Conservation (phyloP, 2,329 filamentous ascomycete species). For the Allantophomopsis cytisporea region DNA sequence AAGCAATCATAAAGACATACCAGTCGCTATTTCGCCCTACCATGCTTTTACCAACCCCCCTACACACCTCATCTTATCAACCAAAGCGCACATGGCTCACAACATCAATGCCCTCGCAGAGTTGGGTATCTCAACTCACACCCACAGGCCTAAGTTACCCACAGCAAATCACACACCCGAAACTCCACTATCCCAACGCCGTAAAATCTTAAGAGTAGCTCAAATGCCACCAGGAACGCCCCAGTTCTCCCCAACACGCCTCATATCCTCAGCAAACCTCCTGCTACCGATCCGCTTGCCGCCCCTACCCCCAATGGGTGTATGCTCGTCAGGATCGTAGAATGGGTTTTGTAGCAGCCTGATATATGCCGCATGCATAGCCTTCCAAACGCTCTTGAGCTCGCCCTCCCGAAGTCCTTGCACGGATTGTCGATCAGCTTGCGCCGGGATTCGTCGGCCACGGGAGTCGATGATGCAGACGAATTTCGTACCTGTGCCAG, state of each 20-base stretch:
- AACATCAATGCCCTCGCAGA: no score
- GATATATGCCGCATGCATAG: conserved; percentile 88
- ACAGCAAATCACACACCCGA: no score
- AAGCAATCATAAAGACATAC: no score
- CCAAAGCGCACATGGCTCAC: no score
- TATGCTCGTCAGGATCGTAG: conserved; percentile 77
- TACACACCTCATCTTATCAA: no score
- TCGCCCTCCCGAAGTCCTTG: conserved; percentile 74
- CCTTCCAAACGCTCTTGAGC: conserved; percentile 59
- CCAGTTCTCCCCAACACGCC: conserved; percentile 72
- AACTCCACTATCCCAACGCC: no score
- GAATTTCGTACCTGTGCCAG: conserved; percentile 56
- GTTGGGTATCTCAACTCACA: no score
- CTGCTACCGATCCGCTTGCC: conserved; percentile 68
- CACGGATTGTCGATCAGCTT: conserved; percentile 16
- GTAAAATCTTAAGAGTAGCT: no score
- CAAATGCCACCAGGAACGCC: conserved; percentile 34
- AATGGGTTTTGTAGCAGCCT: conserved; percentile 86
- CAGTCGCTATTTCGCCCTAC: no score
- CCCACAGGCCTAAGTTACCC: no score
- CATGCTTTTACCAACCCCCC: no score
- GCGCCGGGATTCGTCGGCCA: conserved; percentile 25
- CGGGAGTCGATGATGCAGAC: conserved; percentile 86
- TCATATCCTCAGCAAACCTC: conserved; percentile 70
- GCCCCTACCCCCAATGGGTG: conserved; percentile 37